Conservation (phyloP, 2,329 filamentous ascomycete species). For the Cladosporium halotolerans region DNA sequence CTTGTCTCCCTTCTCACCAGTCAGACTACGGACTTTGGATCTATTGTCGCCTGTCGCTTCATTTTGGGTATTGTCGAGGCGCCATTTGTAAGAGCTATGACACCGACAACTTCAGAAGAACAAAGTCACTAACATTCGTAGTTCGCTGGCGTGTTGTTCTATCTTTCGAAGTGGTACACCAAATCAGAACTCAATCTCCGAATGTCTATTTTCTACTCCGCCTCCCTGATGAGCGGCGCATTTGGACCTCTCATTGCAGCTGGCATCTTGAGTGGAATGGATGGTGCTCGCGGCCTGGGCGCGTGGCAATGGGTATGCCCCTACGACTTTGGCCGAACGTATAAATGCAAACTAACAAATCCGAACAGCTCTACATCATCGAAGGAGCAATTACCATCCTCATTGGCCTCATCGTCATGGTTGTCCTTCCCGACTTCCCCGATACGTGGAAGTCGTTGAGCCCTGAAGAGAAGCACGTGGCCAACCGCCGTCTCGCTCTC, state of each 20-base stretch:
- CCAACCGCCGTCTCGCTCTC: constrained; percentile 45
- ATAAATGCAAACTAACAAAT: constrained; percentile 31
- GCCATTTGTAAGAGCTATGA: constrained; percentile 19
- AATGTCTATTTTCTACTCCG: constrained; percentile 48
- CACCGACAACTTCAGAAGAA: not conserved
- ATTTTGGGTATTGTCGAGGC: constrained; percentile 41
- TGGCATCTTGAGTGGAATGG: constrained; percentile 60
- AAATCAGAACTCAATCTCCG: constrained; percentile 46
- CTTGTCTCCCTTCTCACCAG: constrained; percentile 30
- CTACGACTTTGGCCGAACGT: not conserved
- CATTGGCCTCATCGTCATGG: constrained; percentile 48
- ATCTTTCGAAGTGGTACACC: constrained; percentile 46
- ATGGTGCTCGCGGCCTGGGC: constrained; percentile 49
- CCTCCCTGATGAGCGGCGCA: constrained; percentile 44
- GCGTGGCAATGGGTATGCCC: constrained; percentile 45
- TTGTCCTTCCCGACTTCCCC: constrained; percentile 49
- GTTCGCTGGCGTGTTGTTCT: constrained; percentile 43
- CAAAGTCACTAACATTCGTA: constrained; percentile 15
- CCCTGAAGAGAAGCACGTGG: constrained; percentile 47
- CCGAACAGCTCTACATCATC: constrained; percentile 34
- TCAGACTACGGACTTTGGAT: constrained; percentile 29
- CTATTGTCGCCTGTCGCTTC: constrained; percentile 34
- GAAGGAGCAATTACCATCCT: constrained; percentile 55
- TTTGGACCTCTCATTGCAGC: constrained; percentile 51
- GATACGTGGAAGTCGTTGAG: constrained; percentile 47